A percentile compares a stretch with the other conserved stretches of the same genome.
Evolutionary conservation across 2,329 filamentous ascomycete genomes (phyloP).

Genomic region (Colletotrichum lindemuthianum): DNA sequence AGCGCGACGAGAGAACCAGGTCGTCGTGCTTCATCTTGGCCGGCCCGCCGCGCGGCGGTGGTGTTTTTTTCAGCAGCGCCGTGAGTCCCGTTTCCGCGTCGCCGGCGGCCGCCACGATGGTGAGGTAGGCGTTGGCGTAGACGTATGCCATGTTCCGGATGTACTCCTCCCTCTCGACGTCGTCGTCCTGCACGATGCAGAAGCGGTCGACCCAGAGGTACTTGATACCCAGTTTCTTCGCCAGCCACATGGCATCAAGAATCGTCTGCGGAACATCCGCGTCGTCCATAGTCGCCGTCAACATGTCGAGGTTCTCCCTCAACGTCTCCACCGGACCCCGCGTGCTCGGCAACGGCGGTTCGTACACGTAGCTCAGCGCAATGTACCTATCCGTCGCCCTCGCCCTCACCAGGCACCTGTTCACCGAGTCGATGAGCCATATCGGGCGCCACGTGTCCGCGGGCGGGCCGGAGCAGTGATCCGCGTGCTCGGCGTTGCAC

Average conservation of each 20-base stretch:
- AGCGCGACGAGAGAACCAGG: conserved; percentile 49
- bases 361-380: conserved; percentile 59
- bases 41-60: conserved; percentile 41
- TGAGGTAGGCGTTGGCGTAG: conserved; percentile 56
- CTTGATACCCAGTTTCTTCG: conserved; percentile 53
- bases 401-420: conserved; percentile 50
- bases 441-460: conserved; percentile 49
- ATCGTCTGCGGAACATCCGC: conserved; percentile 53
- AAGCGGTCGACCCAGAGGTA: conserved; percentile 59
- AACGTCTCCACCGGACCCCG: conserved; percentile 44
- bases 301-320: conserved; percentile 48
- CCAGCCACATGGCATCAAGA: conserved; percentile 56
- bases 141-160: conserved; percentile 56
- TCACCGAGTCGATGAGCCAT: conserved; percentile 54
- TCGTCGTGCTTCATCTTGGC: conserved; percentile 48
- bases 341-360: conserved; percentile 40
- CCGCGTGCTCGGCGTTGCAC: conserved; percentile 53
- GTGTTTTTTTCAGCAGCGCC: conserved; percentile 32
- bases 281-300: conserved; percentile 48
- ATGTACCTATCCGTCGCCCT: conserved; percentile 53
- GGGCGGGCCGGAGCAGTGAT: conserved; percentile 48
- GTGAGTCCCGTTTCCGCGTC: conserved; percentile 50
- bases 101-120: conserved; percentile 54
- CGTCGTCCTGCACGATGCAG: conserved; percentile 57
- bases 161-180: conserved; percentile 50